Percentiles rank a stretch among this genome's conserved stretches.
Conservation (phyloP, 768 basidiomycete genomes). For the Grammothele lineata region DNA sequence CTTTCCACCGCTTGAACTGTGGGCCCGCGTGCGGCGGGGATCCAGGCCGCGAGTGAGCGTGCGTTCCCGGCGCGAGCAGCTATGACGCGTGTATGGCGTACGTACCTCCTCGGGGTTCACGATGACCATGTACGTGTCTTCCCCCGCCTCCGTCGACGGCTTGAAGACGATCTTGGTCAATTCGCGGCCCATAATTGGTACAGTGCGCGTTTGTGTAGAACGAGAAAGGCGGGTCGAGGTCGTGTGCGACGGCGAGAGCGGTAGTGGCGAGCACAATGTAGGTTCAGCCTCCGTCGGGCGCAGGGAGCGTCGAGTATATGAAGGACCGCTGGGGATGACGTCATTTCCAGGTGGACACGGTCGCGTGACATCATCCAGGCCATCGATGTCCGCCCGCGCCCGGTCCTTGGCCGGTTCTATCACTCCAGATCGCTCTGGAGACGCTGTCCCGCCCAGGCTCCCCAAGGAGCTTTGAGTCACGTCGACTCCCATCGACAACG, state of each 20-base stretch:
- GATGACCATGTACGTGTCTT: slow-evolving; percentile 70
- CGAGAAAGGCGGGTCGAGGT: slow-evolving; percentile 6
- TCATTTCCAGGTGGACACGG: slow-evolving; percentile 8
- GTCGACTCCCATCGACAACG: too few relatives aligned
- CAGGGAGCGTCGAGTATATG: slow-evolving; percentile 7
- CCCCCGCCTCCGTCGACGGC: slow-evolving; percentile 64
- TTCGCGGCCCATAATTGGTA: slow-evolving; percentile 28
- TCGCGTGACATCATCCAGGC: slow-evolving; percentile 20
- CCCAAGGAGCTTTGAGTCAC: too few relatives aligned
- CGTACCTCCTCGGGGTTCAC: slow-evolving; percentile 63
- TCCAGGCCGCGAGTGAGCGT: not conserved
- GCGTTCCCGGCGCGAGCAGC: not conserved
- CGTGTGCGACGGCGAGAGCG: slow-evolving; percentile 13
- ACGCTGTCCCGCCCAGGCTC: too few relatives aligned
- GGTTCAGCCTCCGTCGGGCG: too few relatives aligned
- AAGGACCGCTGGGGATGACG: slow-evolving; percentile 12
- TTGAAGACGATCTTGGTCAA: slow-evolving; percentile 77
- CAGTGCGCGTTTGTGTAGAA: not conserved
- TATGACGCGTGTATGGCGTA: not conserved
- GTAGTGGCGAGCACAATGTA: slow-evolving; percentile 1
- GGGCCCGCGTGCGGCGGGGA: not conserved
- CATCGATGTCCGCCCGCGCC: too few relatives aligned
- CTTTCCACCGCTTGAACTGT: slow-evolving; percentile 77
- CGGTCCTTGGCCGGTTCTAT: too few relatives aligned
- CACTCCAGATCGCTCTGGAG: too few relatives aligned